These are phyloP conservation scores for Fusarium fracticaudum DNA, from an alignment of 2,329 filamentous ascomycete genomes.

Conservation along the genomic window DNA sequence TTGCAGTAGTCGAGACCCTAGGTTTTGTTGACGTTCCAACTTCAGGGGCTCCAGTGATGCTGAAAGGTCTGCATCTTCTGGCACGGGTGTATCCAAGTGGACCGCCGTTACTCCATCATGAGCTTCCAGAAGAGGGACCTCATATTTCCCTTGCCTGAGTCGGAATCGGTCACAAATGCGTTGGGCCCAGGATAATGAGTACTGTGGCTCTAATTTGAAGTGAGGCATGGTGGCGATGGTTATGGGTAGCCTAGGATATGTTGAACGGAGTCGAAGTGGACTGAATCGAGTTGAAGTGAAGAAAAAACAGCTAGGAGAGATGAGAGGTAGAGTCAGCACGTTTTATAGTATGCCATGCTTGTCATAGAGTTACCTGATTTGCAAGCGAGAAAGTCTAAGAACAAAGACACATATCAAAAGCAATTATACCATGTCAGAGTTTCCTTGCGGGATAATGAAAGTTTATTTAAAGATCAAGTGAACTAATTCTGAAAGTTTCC, in stretches of 20 bases:
- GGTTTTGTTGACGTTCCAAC: fast-evolving
- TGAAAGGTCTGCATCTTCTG: neutral
- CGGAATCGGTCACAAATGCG: neutral
- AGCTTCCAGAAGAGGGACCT: neutral
- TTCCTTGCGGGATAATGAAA: fast-evolving
- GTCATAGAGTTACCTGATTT: neutral
- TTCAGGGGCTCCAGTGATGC: fast-evolving
- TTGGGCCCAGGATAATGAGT: neutral
- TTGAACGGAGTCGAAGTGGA: no score
- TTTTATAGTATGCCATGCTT: no score
- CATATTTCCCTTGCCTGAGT: neutral
- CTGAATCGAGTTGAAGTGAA: fast-evolving
- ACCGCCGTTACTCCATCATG: fast-evolving
- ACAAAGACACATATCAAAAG: fast-evolving
- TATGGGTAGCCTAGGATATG: neutral
- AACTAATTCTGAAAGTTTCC: fast-evolving
- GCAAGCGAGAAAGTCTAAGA: neutral
- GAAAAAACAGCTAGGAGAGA: neutral
- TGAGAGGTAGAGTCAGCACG: no score
- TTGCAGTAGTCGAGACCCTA: neutral
- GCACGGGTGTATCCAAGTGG: neutral
- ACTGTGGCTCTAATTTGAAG: neutral
- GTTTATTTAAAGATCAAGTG: no score
- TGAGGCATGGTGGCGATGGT: neutral
- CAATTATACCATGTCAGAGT: neutral